Evolutionary conservation across 192 early-diverging fungal species (phyloP), one percentile per base, ranked within the genome.

Genomic region (Podila minutissima): DNA sequence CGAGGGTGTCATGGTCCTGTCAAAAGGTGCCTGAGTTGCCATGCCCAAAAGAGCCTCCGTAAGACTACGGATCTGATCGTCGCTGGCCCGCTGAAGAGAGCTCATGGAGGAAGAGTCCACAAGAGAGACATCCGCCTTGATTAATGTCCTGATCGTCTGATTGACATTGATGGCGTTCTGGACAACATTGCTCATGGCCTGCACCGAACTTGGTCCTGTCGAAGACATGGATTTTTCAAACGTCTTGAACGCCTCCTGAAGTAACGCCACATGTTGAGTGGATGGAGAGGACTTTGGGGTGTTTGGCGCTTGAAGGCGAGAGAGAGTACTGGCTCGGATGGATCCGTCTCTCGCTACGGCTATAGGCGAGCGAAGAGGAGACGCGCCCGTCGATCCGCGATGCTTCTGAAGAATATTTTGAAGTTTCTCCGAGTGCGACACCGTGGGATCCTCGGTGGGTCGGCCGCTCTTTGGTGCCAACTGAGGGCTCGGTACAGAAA

Each of bases 31-130:
- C 22, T 37, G 60, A 12, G 58, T 61, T 5, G 74, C 46, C 28
- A 76, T 37, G 12, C 51, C 57, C 6, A 81, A 26, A 13, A 81
- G 41, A 3, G 67, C 71, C 61, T 81, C 71, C 9, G 76, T 81
- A 31, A 81, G 57, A 53, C 66, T 81, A 17, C 76, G 59, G 31
- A 81, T 73, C 48, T 81, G 77, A 33, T 81, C 77, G 57, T 81
- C 71, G 33, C 71, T 68, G 13, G 77, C 66, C 5, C 77, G 66
- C 24, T 69, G 61, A 5, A 81, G 71, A 2, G 71, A 48, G 4
- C 28, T 59, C 77, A 81, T 81, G 5, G 77, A 72, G 1, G 77
- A 64, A 13, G 77, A 81, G 29, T 81, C 77, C 0, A 73, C 77
- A 22, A 73, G 67, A 11, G 49, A 37, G n/a, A 81, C 63, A 55